Evolutionary conservation across 441 rosid genomes (phyloP).

Genomic region (Adansonia grandidieri): DNA sequence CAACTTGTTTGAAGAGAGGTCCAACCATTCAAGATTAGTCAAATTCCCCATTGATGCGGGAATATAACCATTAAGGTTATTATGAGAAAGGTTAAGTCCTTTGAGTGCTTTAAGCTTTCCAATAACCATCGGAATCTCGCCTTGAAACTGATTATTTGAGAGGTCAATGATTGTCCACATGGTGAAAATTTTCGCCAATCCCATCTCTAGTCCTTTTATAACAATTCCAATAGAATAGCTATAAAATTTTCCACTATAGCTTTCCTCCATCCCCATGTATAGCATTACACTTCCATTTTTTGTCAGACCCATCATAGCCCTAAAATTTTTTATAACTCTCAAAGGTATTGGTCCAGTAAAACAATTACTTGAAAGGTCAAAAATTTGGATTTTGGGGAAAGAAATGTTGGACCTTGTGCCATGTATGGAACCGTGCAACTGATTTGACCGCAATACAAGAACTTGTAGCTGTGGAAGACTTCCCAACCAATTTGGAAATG

Average conservation of each 20-base stretch:
- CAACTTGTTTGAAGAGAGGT: constrained; percentile 17
- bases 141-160: constrained; percentile 31
- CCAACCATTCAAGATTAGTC: neutral
- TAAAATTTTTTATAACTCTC: neutral
- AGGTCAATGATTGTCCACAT: constrained; percentile 27
- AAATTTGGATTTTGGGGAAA: neutral
- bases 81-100: constrained; percentile 38
- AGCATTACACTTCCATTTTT: neutral
- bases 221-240: constrained; percentile 16
- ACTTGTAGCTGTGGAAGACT: neutral
- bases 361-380: too few species aligned
- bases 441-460: constrained; percentile 24
- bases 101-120: constrained; percentile 32
- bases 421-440: neutral
- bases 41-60: constrained; percentile 31
- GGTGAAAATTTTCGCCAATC: constrained; percentile 11
- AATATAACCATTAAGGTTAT: constrained; percentile 25
- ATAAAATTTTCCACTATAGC: neutral
- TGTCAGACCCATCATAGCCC: constrained; percentile 16
- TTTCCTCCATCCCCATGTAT: neutral
- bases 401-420: neutral
- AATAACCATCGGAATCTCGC: constrained; percentile 25
- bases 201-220: constrained; percentile 17
- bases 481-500: constrained; percentile 21
- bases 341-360: too few species aligned